Conservation (phyloP, 2,329 filamentous ascomycete genomes). For the Diaporthe sp. region DNA sequence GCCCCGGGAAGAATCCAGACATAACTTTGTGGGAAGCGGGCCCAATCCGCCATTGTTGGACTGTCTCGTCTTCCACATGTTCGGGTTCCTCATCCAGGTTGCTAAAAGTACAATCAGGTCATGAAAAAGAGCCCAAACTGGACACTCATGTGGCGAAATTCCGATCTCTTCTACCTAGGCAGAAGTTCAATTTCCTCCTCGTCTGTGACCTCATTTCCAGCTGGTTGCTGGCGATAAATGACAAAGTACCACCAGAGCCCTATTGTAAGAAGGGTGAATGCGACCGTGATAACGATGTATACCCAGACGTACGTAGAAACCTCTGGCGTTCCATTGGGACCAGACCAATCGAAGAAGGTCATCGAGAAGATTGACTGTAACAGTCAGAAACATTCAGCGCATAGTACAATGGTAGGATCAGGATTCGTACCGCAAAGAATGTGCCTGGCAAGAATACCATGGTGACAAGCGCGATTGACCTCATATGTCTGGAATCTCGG, state of each 20-base stretch:
- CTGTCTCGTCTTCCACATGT: too few species aligned
- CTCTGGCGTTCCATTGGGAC: neutral
- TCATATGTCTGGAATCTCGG: slow-evolving; percentile 43
- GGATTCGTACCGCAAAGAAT: slow-evolving; percentile 41
- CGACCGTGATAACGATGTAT: slow-evolving; percentile 29
- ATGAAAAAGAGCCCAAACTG: too few species aligned
- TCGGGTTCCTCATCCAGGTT: too few species aligned
- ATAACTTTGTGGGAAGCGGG: too few species aligned
- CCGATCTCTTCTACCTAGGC: neutral
- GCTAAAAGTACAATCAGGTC: too few species aligned
- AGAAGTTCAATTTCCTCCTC: neutral
- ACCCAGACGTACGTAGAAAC: slow-evolving; percentile 41
- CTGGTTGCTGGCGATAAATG: neutral
- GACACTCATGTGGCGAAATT: too few species aligned
- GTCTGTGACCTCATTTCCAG: neutral
- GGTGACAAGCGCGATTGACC: slow-evolving; percentile 43
- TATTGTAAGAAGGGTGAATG: slow-evolving; percentile 17
- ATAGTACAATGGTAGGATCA: neutral
- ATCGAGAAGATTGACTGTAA: slow-evolving; percentile 41
- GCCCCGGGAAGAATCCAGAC: too few species aligned
- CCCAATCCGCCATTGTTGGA: too few species aligned
- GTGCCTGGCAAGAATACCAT: slow-evolving; percentile 47
- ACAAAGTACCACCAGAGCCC: slow-evolving; percentile 28
- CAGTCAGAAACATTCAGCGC: neutral
- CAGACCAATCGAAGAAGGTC: slow-evolving; percentile 41